Conservation (phyloP, 345 rosid species). For the Bruguiera parviflora region DNA sequence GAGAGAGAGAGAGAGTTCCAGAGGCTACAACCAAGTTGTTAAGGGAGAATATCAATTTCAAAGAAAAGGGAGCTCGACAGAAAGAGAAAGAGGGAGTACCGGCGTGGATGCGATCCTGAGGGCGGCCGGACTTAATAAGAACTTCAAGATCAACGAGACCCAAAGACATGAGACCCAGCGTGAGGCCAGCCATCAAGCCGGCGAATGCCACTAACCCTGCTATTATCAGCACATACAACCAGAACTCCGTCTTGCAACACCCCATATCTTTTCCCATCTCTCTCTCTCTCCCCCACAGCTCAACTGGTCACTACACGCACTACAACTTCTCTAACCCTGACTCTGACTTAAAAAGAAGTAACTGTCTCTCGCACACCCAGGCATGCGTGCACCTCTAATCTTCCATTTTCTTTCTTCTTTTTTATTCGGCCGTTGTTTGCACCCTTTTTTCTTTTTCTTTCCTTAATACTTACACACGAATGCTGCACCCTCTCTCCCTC, state of each 20-base stretch:
- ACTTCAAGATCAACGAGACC: conserved; percentile 96
- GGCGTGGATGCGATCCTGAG: conserved; percentile 79
- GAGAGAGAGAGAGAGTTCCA: too few relatives aligned
- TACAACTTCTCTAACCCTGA: too few relatives aligned
- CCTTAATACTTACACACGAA: too few relatives aligned
- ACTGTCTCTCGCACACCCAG: too few relatives aligned
- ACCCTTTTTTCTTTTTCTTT: too few relatives aligned
- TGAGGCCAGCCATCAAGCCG: conserved; percentile 92
- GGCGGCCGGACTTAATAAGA: conserved; percentile 86
- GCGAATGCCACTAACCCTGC: conserved; percentile 70
- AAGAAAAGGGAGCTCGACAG: background rate
- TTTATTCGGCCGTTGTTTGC: too few relatives aligned
- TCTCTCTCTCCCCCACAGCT: background rate
- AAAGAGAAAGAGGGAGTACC: conserved; percentile 32
- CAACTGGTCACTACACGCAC: too few relatives aligned
- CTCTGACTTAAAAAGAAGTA: too few relatives aligned
- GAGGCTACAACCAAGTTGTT: too few relatives aligned
- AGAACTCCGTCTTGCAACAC: conserved; percentile 57
- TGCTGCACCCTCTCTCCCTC: too few relatives aligned
- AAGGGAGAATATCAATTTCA: background rate
- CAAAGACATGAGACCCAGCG: conserved; percentile 92
- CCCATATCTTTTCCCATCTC: conserved; percentile 34
- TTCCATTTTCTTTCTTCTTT: too few relatives aligned
- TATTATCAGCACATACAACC: conserved; percentile 38
- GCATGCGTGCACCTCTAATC: too few relatives aligned